Evolutionary conservation across 192 early-diverging fungal genomes (phyloP).

Genomic region (Funneliformis geosporum): DNA sequence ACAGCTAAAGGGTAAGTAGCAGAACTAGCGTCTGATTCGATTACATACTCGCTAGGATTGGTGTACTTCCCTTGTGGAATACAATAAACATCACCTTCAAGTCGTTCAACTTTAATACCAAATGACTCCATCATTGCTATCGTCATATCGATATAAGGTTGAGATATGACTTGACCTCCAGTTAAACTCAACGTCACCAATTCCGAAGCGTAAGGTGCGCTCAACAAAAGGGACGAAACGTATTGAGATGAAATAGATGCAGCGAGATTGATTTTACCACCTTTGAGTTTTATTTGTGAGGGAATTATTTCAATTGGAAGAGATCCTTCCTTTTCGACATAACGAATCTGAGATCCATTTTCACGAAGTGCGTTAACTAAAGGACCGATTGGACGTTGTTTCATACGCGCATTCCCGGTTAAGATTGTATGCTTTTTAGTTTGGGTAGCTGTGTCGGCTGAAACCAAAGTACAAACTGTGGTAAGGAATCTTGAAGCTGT

Average conservation of each 20-base stretch:
- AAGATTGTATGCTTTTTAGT: slow-evolving; percentile 56
- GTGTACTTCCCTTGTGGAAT: slow-evolving; percentile 78
- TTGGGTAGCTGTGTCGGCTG: slow-evolving; percentile 38
- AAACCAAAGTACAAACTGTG: slow-evolving; percentile 78
- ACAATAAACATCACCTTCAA: slow-evolving; percentile 77
- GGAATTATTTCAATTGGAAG: slow-evolving; percentile 86
- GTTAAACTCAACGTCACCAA: slow-evolving; percentile 80
- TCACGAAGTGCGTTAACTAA: slow-evolving; percentile 80
- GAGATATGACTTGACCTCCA: slow-evolving; percentile 93
- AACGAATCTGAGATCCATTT: slow-evolving; percentile 81
- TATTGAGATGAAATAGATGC: slow-evolving; percentile 97
- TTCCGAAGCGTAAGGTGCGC: slow-evolving; percentile 87
- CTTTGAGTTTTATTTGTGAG: slow-evolving; percentile 67
- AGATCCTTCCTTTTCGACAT: slow-evolving; percentile 77
- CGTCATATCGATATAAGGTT: slow-evolving; percentile 99
- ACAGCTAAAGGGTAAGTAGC: slow-evolving; percentile 97
- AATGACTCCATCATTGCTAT: slow-evolving; percentile 97
- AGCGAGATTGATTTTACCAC: slow-evolving; percentile 85
- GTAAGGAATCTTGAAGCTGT: slow-evolving; percentile 96
- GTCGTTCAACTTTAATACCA: slow-evolving; percentile 75
- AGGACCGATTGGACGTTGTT: slow-evolving; percentile 91
- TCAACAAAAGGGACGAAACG: slow-evolving; percentile 94
- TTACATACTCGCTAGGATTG: slow-evolving; percentile 82
- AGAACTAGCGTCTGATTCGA: slow-evolving; percentile 96
- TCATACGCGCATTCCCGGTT: slow-evolving; percentile 98